phyloP scores from a whole-genome alignment of 2,329 filamentous ascomycete species.

The Apiospora arundinis region DNA sequence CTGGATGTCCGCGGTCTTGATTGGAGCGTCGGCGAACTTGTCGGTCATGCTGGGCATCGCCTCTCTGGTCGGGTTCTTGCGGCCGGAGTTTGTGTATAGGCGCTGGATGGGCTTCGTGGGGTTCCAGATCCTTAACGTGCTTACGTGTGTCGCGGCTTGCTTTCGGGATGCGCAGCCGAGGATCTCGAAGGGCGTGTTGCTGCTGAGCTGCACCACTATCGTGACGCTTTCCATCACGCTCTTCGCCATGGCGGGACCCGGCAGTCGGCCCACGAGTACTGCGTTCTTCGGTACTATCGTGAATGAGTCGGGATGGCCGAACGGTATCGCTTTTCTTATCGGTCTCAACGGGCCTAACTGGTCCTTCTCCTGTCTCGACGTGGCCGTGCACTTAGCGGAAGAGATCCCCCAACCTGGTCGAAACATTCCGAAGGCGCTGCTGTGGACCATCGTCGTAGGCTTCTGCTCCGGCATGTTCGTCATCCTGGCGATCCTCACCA shows the following conservation, averaged over 20 bases:
- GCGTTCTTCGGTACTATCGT: neutral
- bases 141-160: neutral
- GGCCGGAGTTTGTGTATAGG: neutral
- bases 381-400: neutral
- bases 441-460: neutral
- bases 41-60: neutral
- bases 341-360: neutral
- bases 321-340: neutral
- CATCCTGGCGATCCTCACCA: neutral
- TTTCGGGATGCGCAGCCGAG: neutral
- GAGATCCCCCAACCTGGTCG: neutral
- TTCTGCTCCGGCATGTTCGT: neutral
- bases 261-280: no score
- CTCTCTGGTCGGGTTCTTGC: neutral
- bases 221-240: neutral
- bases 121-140: neutral
- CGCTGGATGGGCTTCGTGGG: neutral
- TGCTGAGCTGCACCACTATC: neutral
- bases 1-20: constrained; percentile 36
- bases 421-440: neutral
- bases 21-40: constrained; percentile 28
- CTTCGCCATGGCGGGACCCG: neutral
- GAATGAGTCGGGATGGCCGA: neutral
- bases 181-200: neutral
- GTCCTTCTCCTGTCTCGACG: neutral